Evolutionary conservation across 306 rosid species (phyloP).

Genomic region (Cyamopsis tetragonoloba): DNA sequence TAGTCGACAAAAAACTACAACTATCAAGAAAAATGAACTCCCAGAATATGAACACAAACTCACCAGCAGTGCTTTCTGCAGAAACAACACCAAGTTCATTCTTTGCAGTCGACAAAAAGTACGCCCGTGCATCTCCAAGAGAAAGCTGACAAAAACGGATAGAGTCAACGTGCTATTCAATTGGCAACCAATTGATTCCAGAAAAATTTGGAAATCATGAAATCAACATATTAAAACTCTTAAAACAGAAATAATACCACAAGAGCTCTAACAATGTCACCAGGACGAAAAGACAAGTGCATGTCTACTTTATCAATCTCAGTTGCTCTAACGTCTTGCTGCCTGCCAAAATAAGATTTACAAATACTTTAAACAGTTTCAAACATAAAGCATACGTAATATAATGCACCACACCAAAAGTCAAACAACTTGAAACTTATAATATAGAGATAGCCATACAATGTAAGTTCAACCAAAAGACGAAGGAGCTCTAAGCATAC

Average conservation of each 20-base stretch:
- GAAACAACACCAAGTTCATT: constrained; percentile 91
- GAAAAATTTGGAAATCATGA: neutral
- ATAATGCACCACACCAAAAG: neutral
- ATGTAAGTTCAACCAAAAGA: neutral
- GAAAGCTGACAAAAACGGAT: constrained; percentile 61
- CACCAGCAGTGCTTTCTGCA: constrained; percentile 86
- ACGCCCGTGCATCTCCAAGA: constrained; percentile 91
- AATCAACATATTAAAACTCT: neutral
- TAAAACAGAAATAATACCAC: constrained; percentile 58
- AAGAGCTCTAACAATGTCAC: constrained; percentile 76
- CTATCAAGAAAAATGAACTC: constrained; percentile 5
- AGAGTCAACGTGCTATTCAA: constrained; percentile 22
- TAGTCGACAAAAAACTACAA: neutral
- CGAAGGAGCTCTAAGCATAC: neutral
- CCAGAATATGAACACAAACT: constrained; percentile 16
- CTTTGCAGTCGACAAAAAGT: constrained; percentile 82
- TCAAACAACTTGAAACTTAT: neutral
- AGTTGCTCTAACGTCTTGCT: constrained; percentile 91
- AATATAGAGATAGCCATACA: neutral
- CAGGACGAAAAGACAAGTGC: constrained; percentile 68
- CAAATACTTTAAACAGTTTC: neutral
- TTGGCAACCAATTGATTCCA: neutral
- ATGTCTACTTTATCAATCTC: constrained; percentile 96
- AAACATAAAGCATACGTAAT: constrained; percentile 1
- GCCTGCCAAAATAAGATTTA: constrained; percentile 48